phyloP scores from a whole-genome alignment of 2,329 filamentous ascomycete genomes.

The Aspergillus ibericus region DNA sequence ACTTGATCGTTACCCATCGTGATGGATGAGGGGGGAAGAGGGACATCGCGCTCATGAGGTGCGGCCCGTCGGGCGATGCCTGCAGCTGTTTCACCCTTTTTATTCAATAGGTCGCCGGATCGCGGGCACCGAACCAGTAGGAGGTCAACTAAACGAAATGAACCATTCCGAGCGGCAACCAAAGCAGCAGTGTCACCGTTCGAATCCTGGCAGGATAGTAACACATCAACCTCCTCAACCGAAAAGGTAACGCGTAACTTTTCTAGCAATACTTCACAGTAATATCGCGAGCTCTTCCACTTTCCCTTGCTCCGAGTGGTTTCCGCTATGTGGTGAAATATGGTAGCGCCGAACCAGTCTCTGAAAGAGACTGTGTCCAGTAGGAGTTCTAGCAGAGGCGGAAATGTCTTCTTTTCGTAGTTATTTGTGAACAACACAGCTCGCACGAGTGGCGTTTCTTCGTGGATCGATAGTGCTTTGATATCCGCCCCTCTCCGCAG shows the following conservation, averaged over 20 bases:
- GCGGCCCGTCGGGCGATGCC: constrained; percentile 76
- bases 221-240: constrained; percentile 70
- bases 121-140: constrained; percentile 73
- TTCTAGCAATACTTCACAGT: constrained; percentile 86
- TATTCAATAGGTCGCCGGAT: constrained; percentile 77
- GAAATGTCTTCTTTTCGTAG: constrained; percentile 89
- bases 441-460: constrained; percentile 91
- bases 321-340: constrained; percentile 90
- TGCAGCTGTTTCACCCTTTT: constrained; percentile 78
- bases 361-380: constrained; percentile 76
- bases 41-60: constrained; percentile 63
- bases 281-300: constrained; percentile 86
- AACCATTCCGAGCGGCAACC: constrained; percentile 81
- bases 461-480: constrained; percentile 65
- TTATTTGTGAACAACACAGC: constrained; percentile 97
- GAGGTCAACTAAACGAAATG: constrained; percentile 70
- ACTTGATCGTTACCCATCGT: constrained; percentile 42
- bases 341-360: constrained; percentile 79
- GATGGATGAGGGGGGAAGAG: constrained; percentile 70
- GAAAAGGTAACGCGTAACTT: constrained; percentile 77
- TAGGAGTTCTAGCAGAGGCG: constrained; percentile 77
- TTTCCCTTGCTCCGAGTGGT: constrained; percentile 84
- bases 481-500: constrained; percentile 76
- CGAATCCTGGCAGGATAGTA: constrained; percentile 80
- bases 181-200: constrained; percentile 90